phyloP scores from a whole-genome alignment of 331 rosid genomes.

The Acacia pycnantha region DNA sequence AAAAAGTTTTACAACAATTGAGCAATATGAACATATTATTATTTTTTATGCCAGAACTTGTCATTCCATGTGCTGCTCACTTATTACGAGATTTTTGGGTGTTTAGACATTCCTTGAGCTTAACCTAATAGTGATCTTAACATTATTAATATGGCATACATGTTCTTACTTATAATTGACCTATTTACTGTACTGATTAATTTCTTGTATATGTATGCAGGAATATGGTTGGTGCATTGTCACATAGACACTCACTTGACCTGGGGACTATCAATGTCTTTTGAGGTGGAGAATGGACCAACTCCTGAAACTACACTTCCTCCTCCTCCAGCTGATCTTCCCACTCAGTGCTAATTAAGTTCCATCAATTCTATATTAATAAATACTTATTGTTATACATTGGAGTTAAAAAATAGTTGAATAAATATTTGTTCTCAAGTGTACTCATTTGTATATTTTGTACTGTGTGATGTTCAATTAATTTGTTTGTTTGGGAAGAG shows the following conservation, averaged over 20 bases:
- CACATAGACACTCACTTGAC: constrained; percentile 69
- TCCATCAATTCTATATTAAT: not conserved
- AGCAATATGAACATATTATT: too few species aligned
- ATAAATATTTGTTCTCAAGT: not conserved
- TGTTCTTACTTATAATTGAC: too few species aligned
- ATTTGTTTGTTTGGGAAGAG: constrained; percentile 7
- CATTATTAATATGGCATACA: not conserved
- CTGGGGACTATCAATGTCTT: constrained; percentile 66
- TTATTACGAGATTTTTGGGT: too few species aligned
- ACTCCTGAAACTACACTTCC: constrained; percentile 48
- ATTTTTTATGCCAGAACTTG: too few species aligned
- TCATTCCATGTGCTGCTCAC: too few species aligned
- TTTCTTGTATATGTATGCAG: constrained; percentile 9
- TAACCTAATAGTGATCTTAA: too few species aligned
- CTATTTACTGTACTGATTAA: not conserved
- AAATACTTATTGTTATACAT: not conserved
- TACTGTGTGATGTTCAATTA: not conserved
- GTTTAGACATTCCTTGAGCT: too few species aligned
- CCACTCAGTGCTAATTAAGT: constrained; percentile 44
- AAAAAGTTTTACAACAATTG: too few species aligned
- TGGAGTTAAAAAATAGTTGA: not conserved
- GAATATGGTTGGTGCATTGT: constrained; percentile 63
- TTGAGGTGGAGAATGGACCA: constrained; percentile 74
- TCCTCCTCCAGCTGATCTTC: constrained; percentile 65
- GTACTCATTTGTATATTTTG: not conserved